Percentiles rank a stretch among this genome's conserved stretches.
Conservation (phyloP, 1,284 basidiomycete genomes). For the Rhodotorula glutinis region DNA sequence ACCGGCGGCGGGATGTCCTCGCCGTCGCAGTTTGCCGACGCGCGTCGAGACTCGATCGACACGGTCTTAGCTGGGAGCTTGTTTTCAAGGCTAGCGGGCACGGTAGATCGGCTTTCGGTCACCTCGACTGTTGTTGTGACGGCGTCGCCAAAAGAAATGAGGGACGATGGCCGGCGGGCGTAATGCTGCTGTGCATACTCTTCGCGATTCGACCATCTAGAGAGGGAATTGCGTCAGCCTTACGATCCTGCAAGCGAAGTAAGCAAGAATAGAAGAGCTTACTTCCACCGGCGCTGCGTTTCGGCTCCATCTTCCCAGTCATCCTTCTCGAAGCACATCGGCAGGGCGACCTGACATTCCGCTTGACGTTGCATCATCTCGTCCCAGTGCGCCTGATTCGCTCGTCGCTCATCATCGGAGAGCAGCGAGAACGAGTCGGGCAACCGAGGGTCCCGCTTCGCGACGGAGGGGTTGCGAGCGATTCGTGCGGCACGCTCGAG, state of each 20-base stretch:
- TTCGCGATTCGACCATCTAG: slow-evolving; percentile 17
- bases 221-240: background rate
- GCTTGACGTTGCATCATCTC: slow-evolving; percentile 1
- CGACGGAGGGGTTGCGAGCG: background rate
- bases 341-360: slow-evolving; percentile 6
- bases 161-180: slow-evolving; percentile 6
- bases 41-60: background rate
- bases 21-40: background rate
- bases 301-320: slow-evolving; percentile 18
- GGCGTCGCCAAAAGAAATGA: slow-evolving; percentile 3
- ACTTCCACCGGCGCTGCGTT: slow-evolving; percentile 11
- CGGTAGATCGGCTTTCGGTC: background rate
- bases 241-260: no score
- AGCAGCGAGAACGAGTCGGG: slow-evolving; percentile 19
- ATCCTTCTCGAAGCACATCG: slow-evolving; percentile 29
- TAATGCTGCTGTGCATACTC: slow-evolving; percentile 15
- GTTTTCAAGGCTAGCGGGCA: background rate
- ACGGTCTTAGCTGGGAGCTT: background rate
- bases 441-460: slow-evolving; percentile 1
- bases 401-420: background rate
- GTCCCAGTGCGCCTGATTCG: background rate
- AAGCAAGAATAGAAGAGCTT: background rate
- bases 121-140: slow-evolving; percentile 13
- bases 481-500: slow-evolving; percentile 3
- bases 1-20: background rate